These are phyloP conservation scores for Trypanosoma boissoni DNA, from an alignment of 208 protist species.

Conservation along the genomic window DNA sequence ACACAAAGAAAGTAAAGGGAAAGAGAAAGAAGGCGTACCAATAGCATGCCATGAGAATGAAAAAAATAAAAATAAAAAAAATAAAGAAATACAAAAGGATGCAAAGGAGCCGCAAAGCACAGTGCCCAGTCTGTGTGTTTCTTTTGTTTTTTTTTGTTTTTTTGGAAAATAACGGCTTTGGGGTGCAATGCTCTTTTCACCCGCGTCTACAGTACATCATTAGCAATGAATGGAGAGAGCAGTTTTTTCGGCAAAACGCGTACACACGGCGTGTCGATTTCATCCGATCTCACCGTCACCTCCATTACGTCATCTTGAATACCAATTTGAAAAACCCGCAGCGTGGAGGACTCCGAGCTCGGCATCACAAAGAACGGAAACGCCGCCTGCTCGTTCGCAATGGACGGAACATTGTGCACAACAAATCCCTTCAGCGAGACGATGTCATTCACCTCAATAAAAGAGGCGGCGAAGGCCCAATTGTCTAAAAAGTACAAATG, in stretches of 20 bases:
- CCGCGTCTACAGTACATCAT: conserved; percentile 21
- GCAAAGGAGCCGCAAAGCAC: background rate
- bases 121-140: background rate
- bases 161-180: background rate
- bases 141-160: background rate
- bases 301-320: conserved; percentile 53
- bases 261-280: conserved; percentile 42
- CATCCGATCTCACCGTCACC: conserved; percentile 42
- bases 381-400: conserved; percentile 20
- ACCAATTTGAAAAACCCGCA: conserved; percentile 49
- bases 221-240: conserved; percentile 20
- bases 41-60: background rate
- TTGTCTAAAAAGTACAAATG: conserved; percentile 68
- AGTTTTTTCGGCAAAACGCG: conserved; percentile 39
- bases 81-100: conserved; percentile 3
- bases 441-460: conserved; percentile 60
- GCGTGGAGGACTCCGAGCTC: conserved; percentile 26
- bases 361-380: conserved; percentile 40
- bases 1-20: conserved; percentile 2
- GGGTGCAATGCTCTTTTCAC: background rate
- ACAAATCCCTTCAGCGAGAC: conserved; percentile 43
- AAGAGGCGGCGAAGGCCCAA: conserved; percentile 63
- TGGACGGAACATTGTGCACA: conserved; percentile 28
- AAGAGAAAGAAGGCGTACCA: background rate
- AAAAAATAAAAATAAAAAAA: conserved; percentile 3